Base-by-base conservation (phyloP, 2,329 filamentous ascomycete genomes). In the Macroventuria anomochaeta region DNA sequence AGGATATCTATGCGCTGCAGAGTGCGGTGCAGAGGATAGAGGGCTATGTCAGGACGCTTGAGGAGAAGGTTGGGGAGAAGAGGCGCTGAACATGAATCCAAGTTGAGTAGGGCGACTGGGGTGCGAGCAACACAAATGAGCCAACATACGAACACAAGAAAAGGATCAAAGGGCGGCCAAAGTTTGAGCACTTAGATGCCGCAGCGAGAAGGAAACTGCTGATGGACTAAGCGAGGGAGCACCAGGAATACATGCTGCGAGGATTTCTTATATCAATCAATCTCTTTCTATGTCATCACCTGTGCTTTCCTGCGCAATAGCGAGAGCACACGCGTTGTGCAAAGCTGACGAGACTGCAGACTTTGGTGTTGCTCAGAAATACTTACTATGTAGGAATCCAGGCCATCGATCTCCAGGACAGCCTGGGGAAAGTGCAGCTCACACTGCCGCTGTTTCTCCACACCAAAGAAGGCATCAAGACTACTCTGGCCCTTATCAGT, bases 1-100 rank as follows among this genome's bases (percentile, higher is more conserved):
- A 96, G 78, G 93, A 97, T 77, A 96, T 97, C 75, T 93, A 93
- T 78, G 93, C 90, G 62, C 84, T 97, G 41, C 93, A 97, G 83
- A 83, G 87, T 42, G 91, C 92, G 41, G 93, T 96, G 52, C 88
- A 93, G 76, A 86, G 90, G 72, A 85, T 97, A 75, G 91, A 91
- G 77, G 85, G 84, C 59, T 96, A 97, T 74, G 87, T 96, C 61
- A 85, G 87, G 72, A 85, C 85, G 44, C 79, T 97, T 61, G 93
- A 97, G 79, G 85, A 90, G 68, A 92, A 89, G 79, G 83, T 93
- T 64, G 86, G 88, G 63, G 80, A 63, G 42, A 73, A 70, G 63
- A 75, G 59, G 57, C 51, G 51, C 12, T 54, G 39, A 48, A 12
- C 23, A 23, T 8, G 23, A 25, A 8, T 25, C 8, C 23, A 8